Base-by-base conservation (phyloP, 2,329 filamentous ascomycete genomes). In the Colletotrichum camelliae region DNA sequence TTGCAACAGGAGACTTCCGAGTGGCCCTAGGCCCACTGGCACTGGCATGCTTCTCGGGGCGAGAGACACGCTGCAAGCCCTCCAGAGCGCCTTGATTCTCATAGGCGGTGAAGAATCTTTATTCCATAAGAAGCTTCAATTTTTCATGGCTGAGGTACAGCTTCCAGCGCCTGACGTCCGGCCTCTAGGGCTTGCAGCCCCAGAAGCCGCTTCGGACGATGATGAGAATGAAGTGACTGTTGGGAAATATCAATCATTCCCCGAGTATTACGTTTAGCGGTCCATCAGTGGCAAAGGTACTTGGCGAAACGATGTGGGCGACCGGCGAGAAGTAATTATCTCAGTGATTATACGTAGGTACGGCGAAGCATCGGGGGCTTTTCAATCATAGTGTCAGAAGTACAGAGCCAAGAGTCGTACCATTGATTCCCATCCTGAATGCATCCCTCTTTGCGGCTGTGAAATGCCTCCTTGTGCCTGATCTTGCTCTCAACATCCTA, bases 271-370 rank as follows among this genome's bases (percentile, higher is more conserved):
- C 13, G 2, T 52, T 52, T 52, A 52, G 43, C n/a, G n/a, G 13
- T 7, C 7, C 0, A 52, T n/a, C 6, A 13, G n/a, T n/a, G 13
- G 12, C 10, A 24, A 52, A 1, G 12, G 10, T 1, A n/a, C n/a
- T n/a, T n/a, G n/a, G n/a, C n/a, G n/a, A n/a, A n/a, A n/a, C 1
- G 12, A 21, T 24, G 10, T 0, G 10, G 2, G 2, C n/a, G 10
- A 52, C 43, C 43, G 21, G 13, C n/a, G n/a, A 52, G 43, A 4
- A 52, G 13, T n/a, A 21, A 13, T 13, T 10, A 52, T 13, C 3
- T 48, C 12, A 21, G n/a, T n/a, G n/a, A 52, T 52, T 3, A 21
- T 52, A 4, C 10, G 12, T 52, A 13, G 24, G 24, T 24, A 24
- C 43, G 3, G n/a, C 43, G 43, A 52, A 7, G 43, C 18, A 13